phyloP scores from a whole-genome alignment of 768 basidiomycete genomes.

The Mycena metata region DNA sequence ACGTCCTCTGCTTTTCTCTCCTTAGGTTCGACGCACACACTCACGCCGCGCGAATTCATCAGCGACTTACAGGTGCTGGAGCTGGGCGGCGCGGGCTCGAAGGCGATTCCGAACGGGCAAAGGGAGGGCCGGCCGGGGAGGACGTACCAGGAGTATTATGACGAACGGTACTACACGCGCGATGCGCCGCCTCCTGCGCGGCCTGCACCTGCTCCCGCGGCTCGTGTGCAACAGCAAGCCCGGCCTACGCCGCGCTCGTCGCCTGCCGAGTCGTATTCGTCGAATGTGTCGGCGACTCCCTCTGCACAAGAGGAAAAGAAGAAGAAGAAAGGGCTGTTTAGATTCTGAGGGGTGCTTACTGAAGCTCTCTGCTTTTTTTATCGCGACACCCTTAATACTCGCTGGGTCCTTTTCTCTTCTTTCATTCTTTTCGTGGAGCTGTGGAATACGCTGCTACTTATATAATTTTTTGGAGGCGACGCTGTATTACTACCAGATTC shows the following conservation, averaged over 20 bases:
- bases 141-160: conserved; percentile 82
- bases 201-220: conserved; percentile 50
- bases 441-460: conserved; percentile 24
- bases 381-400: conserved; percentile 13
- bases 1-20: conserved; percentile 12
- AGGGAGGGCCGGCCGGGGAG: conserved; percentile 62
- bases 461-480: not conserved
- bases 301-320: conserved; percentile 70
- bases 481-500: conserved; percentile 28
- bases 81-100: conserved; percentile 87
- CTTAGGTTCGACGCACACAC: conserved; percentile 89
- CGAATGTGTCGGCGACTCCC: conserved; percentile 46
- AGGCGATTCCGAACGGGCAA: conserved; percentile 77
- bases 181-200: conserved; percentile 71
- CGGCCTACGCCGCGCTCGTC: conserved; percentile 47
- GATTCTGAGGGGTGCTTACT: conserved; percentile 60
- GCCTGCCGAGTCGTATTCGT: conserved; percentile 30
- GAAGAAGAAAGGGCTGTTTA: conserved; percentile 84
- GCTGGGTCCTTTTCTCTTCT: not conserved
- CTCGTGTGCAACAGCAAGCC: conserved; percentile 1
- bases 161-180: conserved; percentile 79
- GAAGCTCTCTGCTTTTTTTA: not conserved
- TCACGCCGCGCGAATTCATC: conserved; percentile 87
- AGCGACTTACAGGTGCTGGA: conserved; percentile 91
- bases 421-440: conserved; percentile 3